Base-by-base conservation (phyloP, 345 rosid genomes). In the Salix purpurea region DNA sequence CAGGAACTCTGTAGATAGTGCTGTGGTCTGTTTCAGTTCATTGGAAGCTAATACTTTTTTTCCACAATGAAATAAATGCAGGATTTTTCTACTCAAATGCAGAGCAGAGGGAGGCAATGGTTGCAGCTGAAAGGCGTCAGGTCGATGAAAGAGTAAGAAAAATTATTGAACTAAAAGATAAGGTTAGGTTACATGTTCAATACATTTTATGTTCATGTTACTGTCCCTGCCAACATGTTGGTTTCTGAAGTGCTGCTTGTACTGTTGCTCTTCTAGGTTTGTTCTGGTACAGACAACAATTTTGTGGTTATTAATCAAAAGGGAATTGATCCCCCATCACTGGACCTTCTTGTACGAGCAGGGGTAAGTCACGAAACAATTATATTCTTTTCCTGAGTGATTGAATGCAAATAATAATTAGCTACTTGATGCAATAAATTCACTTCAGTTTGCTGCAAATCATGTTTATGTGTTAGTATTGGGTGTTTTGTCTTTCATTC, bases 41-140 rank as follows among this genome's bases (percentile, higher is more conserved):
- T 76, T 40, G 42, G 77, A 68, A 23, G 78, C 91, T 89, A 76
- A 89, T 77, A n/a, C 73, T 80, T 73, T 85, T 19, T 79, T 28
- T 42, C 23, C 75, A 23, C 23, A 87, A 98, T 87, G 99, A 96
- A 87, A 88, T 96, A 73, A 96, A 96, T 89, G 97, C 99, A 85
- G 99, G 98, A 7, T 96, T 96, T 86, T 96, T 96, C 92, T 96
- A 96, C 90, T 96, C 99, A 23, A 96, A 88, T 76, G 98, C 98
- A 2, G 98, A 93, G 79, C 99, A 96, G 84, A 90, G 99, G 83
- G 99, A 96, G 87, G 92, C 97, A 32, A 96, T 96, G 99, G 91
- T 96, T 88, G 84, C 89, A 58, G 99, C 97, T 70, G 98, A 96
- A 87, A 83, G 99, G 87, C 94, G 85, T 56, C 86, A 90, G 6